Base-by-base conservation (phyloP, 2,329 filamentous ascomycete species). In the Penicillium sp. region DNA sequence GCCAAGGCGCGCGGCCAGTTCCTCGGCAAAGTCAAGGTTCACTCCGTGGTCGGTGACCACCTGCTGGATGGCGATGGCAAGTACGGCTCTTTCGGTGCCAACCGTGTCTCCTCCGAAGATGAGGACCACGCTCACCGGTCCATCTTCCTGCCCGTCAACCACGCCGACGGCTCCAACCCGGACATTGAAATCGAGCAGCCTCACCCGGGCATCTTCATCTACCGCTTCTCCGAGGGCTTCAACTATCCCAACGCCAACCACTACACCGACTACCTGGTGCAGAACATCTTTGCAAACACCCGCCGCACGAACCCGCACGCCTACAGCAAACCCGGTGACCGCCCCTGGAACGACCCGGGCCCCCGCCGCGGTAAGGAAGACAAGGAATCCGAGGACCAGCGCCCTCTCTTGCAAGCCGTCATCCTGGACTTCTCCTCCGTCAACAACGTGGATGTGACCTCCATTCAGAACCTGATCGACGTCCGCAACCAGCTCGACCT, bases 331-430 rank as follows among this genome's bases (percentile, higher is more conserved):
- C 82, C 80, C 2, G 90, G 90, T 47, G 94, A 99, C 72, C 85
- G 93, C 7, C 93, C 95, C 0, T 98, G 95, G 95, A 98, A 97
- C 69, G 91, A 97, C 71, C 91, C 94, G 0, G 92, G 92, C 53
- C 90, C 91, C 58, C 83, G 85, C 36, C 85, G 78, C 56, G 82
- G 80, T 67, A 73, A 86, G 74, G 75, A 31, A 41, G 37, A n/a
- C 24, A n/a, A 71, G 37, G 81, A 76, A 50, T 75, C 39, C 18
- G 46, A 81, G 40, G 82, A 83, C 60, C 79, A 58, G 79, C 87
- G 16, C 89, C 92, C 0, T 3, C 88, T 86, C 0, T 84, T 96
- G 52, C 92, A 91, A 73, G 93, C 94, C n/a, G 81, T 98, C 65
- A 93, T 98, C 60, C 84, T 98, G 19, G 95, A 98, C 74, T 96